Base-by-base conservation (phyloP, 2,329 filamentous ascomycete genomes). In the Fusarium xylarioides region DNA sequence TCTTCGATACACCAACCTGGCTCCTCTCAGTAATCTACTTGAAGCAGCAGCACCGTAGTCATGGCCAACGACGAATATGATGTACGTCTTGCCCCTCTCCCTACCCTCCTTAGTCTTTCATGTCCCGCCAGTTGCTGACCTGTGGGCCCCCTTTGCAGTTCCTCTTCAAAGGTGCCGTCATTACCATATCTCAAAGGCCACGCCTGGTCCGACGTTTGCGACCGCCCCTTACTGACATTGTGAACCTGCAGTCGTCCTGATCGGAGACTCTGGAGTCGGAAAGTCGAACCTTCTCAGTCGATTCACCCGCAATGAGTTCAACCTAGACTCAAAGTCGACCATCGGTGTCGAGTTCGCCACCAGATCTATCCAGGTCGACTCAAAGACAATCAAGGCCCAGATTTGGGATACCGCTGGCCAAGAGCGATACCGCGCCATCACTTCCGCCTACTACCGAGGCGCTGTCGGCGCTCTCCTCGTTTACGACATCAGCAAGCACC, bases 11-110 rank as follows among this genome's bases (percentile, higher is more conserved):
- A 52, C 61, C 37, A 66, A 70, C 68, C 59, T 57, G 56, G 65
- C 59, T 58, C 52, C 46, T 54, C 47, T 46, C 60, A 62, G 75
- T 49, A 56, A 62, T 50, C 60, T 66, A 43, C 43, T 74, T 63
- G 47, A 68, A 75, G 61, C 50, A 64, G 60, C 63, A 67, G 47
- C 64, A 76, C 77, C 80, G 81, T 84, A 87, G 88, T 80, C 85
- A 99, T 98, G 96, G 96, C 95, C 82, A 99, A 98, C 92, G 96
- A 99, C 90, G 96, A 99, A 89, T 99, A 99, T 88, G 96, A 99
- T 92, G 95, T 98, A 88, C 89, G 95, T 83, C 61, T 56, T 53
- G 47, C 50, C 68, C 71, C 63, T 59, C 62, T 69, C 64, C 63
- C 44, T 66, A 50, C 63, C 53, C 53, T 47, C 37, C 57, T 42